Evolutionary conservation across 306 rosid species (phyloP).

Genomic region (Quercus agrifolia): DNA sequence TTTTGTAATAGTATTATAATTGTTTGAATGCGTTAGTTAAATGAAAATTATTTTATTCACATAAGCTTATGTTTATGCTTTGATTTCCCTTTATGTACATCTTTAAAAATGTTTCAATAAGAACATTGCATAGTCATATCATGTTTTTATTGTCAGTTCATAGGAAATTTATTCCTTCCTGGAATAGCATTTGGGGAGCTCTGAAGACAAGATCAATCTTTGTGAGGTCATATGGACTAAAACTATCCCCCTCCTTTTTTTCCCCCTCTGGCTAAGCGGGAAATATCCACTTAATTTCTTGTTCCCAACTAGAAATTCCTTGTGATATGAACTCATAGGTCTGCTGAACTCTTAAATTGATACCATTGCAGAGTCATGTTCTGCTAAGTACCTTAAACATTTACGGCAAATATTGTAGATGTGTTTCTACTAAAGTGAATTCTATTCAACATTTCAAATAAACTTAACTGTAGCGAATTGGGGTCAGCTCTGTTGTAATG

Average conservation of each 20-base stretch:
- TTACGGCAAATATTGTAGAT: neutral
- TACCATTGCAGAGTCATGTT: neutral
- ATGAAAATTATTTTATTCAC: neutral
- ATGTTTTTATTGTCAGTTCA: neutral
- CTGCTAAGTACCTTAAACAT: neutral
- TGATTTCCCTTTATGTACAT: neutral
- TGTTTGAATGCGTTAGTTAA: neutral
- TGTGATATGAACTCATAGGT: neutral
- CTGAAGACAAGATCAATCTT: neutral
- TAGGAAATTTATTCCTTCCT: neutral
- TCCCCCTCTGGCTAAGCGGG: neutral
- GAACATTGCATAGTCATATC: neutral
- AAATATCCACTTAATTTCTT: neutral
- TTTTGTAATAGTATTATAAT: neutral
- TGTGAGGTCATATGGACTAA: neutral
- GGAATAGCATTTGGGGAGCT: neutral
- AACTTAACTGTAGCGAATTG: neutral
- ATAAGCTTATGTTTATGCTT: neutral
- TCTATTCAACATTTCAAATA: too few relatives aligned
- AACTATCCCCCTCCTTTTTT: neutral
- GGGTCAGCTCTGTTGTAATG: neutral
- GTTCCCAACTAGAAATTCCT: neutral
- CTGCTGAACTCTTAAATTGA: neutral
- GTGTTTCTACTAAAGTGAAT: neutral
- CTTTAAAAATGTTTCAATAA: neutral